Evolutionary conservation across 371 early-diverging fungal species (phyloP).

Genomic region (Mucor indicus): DNA sequence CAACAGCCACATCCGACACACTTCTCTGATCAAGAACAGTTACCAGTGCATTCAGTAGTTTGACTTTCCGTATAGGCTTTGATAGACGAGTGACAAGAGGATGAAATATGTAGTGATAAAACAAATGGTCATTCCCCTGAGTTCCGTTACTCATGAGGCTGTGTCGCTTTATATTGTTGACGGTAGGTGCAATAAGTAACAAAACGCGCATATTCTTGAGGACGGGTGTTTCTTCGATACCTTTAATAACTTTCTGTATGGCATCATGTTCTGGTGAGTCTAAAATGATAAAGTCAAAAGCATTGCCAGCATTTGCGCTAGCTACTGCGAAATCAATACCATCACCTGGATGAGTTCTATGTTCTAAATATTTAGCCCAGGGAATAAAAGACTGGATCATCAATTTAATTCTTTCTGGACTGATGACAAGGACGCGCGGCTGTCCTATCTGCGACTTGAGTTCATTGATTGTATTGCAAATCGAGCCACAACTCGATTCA

Average conservation of each 20-base stretch:
- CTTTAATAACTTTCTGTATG: constrained; percentile 7
- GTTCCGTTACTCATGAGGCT: constrained; percentile 2
- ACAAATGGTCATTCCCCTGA: background rate
- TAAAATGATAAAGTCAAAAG: constrained; percentile 31
- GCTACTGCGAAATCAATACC: constrained; percentile 9
- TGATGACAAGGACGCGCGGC: constrained; percentile 37
- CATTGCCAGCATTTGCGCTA: background rate
- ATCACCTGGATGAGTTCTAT: constrained; percentile 8
- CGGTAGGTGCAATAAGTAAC: constrained; percentile 30
- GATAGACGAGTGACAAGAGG: constrained; percentile 43
- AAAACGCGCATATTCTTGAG: constrained; percentile 24
- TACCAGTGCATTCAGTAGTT: constrained; percentile 28
- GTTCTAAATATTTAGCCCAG: constrained; percentile 9
- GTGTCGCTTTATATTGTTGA: constrained; percentile 30
- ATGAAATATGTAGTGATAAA: constrained; percentile 19
- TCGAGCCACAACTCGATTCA: constrained; percentile 21
- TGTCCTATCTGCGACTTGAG: constrained; percentile 23
- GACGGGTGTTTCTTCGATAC: constrained; percentile 13
- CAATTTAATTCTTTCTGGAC: constrained; percentile 12
- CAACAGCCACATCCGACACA: too few relatives aligned
- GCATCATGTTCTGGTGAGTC: constrained; percentile 29
- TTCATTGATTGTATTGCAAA: constrained; percentile 15
- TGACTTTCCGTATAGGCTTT: constrained; percentile 52
- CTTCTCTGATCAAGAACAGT: background rate
- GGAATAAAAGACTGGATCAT: constrained; percentile 35